phyloP scores from a whole-genome alignment of 2,329 filamentous ascomycete genomes.

The Calonectria honghensis region DNA sequence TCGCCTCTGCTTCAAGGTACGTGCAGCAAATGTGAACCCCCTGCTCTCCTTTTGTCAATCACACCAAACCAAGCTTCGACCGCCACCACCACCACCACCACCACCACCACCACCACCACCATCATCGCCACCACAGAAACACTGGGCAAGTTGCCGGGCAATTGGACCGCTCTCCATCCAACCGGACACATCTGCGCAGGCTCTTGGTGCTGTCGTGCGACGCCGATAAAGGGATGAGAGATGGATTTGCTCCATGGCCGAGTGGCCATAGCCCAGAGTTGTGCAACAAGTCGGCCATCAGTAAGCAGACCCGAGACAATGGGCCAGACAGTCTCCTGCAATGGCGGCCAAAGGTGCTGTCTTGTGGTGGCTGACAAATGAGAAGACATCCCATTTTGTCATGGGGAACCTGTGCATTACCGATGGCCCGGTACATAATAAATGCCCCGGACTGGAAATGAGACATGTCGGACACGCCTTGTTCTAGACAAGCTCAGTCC shows the following conservation, averaged over 20 bases:
- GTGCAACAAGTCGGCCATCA: neutral
- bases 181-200: conserved; percentile 8
- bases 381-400: neutral
- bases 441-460: neutral
- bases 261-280: conserved; percentile 15
- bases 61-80: neutral
- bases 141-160: neutral
- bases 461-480: neutral
- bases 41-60: conserved; percentile 10
- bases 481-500: conserved; percentile 1
- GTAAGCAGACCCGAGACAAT: conserved; percentile 5
- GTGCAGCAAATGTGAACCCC: neutral
- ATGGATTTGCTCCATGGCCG: neutral
- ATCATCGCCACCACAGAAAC: neutral
- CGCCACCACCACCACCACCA: conserved; percentile 7
- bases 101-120: neutral
- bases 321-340: neutral
- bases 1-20: conserved; percentile 5
- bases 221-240: neutral
- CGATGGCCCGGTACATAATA: neutral
- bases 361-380: conserved; percentile 3
- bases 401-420: neutral
- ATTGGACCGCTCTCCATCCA: neutral
- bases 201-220: conserved; percentile 23
- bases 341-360: neutral